Evolutionary conservation across 306 rosid species (phyloP).

Genomic region (Cicer pinnatifidum): DNA sequence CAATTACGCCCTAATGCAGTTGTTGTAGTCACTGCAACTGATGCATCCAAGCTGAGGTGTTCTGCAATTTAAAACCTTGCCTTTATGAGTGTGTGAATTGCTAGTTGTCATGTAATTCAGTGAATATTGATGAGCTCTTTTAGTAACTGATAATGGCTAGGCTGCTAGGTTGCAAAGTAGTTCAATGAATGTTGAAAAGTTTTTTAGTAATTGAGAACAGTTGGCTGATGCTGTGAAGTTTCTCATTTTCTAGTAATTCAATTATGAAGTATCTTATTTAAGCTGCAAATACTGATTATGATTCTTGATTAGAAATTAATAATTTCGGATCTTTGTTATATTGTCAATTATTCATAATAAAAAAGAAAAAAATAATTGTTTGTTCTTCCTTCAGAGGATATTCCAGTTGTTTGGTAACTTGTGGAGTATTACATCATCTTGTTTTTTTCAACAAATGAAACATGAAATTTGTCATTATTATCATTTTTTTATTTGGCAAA

Average conservation of each 20-base stretch:
- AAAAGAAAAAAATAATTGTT: slow-evolving; percentile 1
- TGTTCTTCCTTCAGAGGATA: neutral
- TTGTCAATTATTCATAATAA: neutral
- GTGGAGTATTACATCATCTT: neutral
- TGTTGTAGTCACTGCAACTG: neutral
- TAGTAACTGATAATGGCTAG: slow-evolving; percentile 19
- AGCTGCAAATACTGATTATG: neutral
- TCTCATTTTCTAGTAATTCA: neutral
- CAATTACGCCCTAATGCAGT: neutral
- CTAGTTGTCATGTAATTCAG: slow-evolving; percentile 10
- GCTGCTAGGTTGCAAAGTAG: slow-evolving; percentile 30
- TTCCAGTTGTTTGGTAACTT: neutral
- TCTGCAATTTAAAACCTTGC: slow-evolving; percentile 13
- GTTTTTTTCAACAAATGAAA: neutral
- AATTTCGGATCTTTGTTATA: slow-evolving; percentile 24
- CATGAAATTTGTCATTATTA: neutral
- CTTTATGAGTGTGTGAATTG: slow-evolving; percentile 5
- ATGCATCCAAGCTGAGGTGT: neutral
- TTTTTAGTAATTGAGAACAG: neutral
- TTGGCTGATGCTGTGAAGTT: neutral
- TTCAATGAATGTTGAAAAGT: slow-evolving; percentile 21
- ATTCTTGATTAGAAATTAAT: slow-evolving; percentile 26
- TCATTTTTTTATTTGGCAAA: neutral
- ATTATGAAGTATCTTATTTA: neutral
- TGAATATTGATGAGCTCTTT: slow-evolving; percentile 1